Conservation (phyloP, 805 yeast species). For the Maudiozyma barnettii region DNA sequence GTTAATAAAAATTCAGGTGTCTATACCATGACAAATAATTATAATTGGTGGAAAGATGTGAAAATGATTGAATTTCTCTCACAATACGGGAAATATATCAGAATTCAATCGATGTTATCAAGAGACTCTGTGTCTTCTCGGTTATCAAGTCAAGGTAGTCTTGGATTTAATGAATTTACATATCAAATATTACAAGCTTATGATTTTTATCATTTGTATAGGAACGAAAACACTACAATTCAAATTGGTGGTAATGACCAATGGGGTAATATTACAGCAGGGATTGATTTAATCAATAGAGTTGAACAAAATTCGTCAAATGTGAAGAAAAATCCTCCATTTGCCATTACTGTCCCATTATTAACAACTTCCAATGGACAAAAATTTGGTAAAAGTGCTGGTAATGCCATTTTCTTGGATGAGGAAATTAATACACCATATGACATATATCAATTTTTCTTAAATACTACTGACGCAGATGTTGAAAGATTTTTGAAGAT, state of each 20-base stretch:
- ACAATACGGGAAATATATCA: constrained; percentile 62
- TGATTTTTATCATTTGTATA: constrained; percentile 78
- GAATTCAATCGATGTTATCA: constrained; percentile 79
- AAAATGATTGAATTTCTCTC: constrained; percentile 71
- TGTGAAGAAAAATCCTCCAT: constrained; percentile 30
- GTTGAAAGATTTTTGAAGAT: constrained; percentile 58
- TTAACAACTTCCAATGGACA: constrained; percentile 83
- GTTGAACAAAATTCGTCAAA: constrained; percentile 25
- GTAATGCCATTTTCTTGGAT: constrained; percentile 88
- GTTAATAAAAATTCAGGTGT: constrained; percentile 27
- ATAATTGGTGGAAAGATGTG: constrained; percentile 78
- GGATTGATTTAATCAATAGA: constrained; percentile 74
- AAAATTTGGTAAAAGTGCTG: constrained; percentile 94
- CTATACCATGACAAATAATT: constrained; percentile 49
- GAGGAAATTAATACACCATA: constrained; percentile 65
- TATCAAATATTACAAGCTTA: constrained; percentile 90
- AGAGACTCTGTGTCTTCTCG: constrained; percentile 81
- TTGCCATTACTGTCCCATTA: constrained; percentile 83
- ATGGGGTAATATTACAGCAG: constrained; percentile 97
- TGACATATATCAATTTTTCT: constrained; percentile 77
- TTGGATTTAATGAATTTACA: constrained; percentile 90
- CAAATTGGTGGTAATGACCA: constrained; percentile 97
- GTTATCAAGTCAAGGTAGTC: constrained; percentile 56
- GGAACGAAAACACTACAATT: constrained; percentile 45
- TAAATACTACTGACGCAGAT: constrained; percentile 69